These are phyloP conservation scores for Monosporascus sp. DNA, from an alignment of 2,329 filamentous ascomycete genomes.

Conservation along the genomic window DNA sequence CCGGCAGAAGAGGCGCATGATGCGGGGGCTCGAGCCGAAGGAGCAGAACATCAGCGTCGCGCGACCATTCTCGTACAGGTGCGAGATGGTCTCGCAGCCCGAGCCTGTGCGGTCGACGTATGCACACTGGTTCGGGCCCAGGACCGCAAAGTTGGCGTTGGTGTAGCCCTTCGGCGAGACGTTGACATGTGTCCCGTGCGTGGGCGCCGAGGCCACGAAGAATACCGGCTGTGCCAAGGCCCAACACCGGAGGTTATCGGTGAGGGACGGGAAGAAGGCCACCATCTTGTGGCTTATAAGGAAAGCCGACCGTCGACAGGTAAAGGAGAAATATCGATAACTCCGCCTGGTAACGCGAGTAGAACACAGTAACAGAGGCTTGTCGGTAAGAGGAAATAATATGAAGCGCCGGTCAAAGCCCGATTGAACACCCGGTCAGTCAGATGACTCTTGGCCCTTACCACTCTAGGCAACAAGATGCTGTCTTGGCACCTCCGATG, in stretches of 20 bases:
- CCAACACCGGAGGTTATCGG: slow-evolving; percentile 39
- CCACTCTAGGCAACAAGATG: background rate
- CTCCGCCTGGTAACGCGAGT: background rate
- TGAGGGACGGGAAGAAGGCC: slow-evolving; percentile 30
- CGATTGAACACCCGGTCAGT: background rate
- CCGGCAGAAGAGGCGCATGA: slow-evolving; percentile 58
- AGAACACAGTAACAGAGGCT: too few species aligned
- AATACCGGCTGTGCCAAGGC: slow-evolving; percentile 47
- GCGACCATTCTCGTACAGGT: slow-evolving; percentile 53
- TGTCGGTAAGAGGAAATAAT: too few species aligned
- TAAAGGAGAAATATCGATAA: background rate
- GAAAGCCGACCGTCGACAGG: background rate
- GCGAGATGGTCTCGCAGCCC: slow-evolving; percentile 51
- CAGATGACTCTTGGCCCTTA: background rate
- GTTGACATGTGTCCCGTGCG: slow-evolving; percentile 48
- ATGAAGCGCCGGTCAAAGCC: too few species aligned
- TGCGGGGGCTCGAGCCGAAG: slow-evolving; percentile 54
- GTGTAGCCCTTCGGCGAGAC: slow-evolving; percentile 47
- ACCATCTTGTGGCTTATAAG: background rate
- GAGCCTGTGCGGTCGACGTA: slow-evolving; percentile 52
- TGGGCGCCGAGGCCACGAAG: slow-evolving; percentile 50
- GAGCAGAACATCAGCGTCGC: slow-evolving; percentile 56
- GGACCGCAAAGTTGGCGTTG: slow-evolving; percentile 3
- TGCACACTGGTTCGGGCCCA: slow-evolving; percentile 4
- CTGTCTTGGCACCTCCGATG: background rate